Conservation (phyloP, 2,329 filamentous ascomycete species). For the Aspergillus viridinutans region DNA sequence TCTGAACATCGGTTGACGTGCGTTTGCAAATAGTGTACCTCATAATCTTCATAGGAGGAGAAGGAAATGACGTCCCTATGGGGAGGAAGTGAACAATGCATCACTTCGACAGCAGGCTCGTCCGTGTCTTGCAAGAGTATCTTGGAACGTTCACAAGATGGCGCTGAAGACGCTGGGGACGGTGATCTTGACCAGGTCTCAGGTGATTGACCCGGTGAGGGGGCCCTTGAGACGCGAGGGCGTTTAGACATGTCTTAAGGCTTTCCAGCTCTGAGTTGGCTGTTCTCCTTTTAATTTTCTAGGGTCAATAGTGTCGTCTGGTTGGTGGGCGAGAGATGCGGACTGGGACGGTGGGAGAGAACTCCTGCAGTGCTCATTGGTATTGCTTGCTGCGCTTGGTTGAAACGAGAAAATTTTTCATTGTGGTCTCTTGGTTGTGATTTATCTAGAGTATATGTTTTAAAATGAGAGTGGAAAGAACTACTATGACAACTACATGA, state of each 20-base stretch:
- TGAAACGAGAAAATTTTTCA: neutral
- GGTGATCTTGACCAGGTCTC: slow-evolving; percentile 21
- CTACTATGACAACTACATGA: neutral
- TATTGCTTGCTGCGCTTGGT: neutral
- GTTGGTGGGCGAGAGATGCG: neutral
- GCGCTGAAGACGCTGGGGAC: slow-evolving; percentile 23
- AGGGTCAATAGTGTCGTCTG: neutral
- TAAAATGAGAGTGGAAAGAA: neutral
- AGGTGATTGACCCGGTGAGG: slow-evolving; percentile 31
- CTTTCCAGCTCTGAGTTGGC: slow-evolving; percentile 1
- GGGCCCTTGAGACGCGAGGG: slow-evolving; percentile 48
- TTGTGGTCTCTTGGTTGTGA: too few relatives aligned
- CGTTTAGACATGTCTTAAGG: slow-evolving; percentile 55
- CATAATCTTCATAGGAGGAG: slow-evolving; percentile 71
- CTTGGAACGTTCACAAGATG: slow-evolving; percentile 44
- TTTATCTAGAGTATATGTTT: neutral
- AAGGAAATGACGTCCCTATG: slow-evolving; percentile 70
- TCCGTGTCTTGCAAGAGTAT: slow-evolving; percentile 55
- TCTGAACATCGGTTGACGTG: slow-evolving; percentile 83
- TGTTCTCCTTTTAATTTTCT: neutral
- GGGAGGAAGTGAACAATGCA: slow-evolving; percentile 78
- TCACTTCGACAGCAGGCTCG: slow-evolving; percentile 44
- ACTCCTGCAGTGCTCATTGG: neutral
- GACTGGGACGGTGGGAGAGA: neutral
- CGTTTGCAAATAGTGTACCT: slow-evolving; percentile 74